Evolutionary conservation across 2,329 filamentous ascomycete genomes (phyloP), one percentile per base, ranked within the genome.

Genomic region (Waltergamsia citrina): DNA sequence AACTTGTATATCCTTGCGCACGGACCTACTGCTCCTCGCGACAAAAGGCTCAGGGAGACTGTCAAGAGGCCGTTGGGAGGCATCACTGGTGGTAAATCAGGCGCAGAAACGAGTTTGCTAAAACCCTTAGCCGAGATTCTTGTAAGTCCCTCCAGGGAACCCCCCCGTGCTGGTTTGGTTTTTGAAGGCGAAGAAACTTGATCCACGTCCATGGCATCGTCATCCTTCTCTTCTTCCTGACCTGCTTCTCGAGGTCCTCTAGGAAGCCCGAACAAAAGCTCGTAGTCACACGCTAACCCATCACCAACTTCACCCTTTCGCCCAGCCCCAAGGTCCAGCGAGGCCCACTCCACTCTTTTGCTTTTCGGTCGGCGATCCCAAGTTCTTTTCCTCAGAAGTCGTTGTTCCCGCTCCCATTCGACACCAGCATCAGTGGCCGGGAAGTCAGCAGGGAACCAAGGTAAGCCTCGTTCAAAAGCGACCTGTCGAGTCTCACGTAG

Each of bases 1-100:
- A 96, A 74, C 11, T 85, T 79, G 57, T 96, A 98, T 43, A 96
- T 78, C 23, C 92, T 75, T 4, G 90, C 85, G 52, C 81, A 84
- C 4, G 75, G 62, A 1, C 61, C 66, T 4, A 80, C 83, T 1
- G 81, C 72, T 18, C 92, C 90, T 36, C 85, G 77, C 25, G 69
- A 65, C 7, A 82, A 52, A 29, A 92, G 67, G 1, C 65, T 76
- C 35, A 96, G 63, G 32, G 71, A 73, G 29, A 88, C 69, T 0
- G 76, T 81, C 34, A 80, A 60, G 24, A 76, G 44, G 15, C 62
- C 52, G 33, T 62, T 54, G 8, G 48, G 37, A 1, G 59, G 56
- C 5, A 57, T 51, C 1, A 44, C 33, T 4, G 37, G 27, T 14
- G 40, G 39, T 18, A 47, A 21, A 33, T 40, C 26, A 2, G 41